Evolutionary conservation across 495 filamentous ascomycete genomes (phyloP), one percentile per base, ranked within the genome.

Genomic region (Trichoderma virens): DNA sequence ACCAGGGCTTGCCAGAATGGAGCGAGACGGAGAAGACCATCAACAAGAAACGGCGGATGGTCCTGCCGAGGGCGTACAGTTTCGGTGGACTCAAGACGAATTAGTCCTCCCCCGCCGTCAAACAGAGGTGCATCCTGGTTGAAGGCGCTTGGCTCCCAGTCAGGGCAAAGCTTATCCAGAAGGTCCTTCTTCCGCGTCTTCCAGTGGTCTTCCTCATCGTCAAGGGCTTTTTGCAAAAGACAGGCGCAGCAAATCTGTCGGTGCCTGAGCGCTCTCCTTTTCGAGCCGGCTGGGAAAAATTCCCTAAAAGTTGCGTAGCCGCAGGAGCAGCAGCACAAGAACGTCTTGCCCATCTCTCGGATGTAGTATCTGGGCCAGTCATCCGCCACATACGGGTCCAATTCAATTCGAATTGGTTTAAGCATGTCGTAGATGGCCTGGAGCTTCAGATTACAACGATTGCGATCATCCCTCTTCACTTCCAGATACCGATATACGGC

Each of bases 401-500:
- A 14, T 14, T 13, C 27, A 5, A 62, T 43, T 1, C 35, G 39
- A 16, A 43, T 20, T 14, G 61, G 34, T 13, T 41, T 62, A 4
- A 39, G n/a, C 8, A 62, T 7, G 25, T 62, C 61, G n/a, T 43
- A 62, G 16, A 31, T 43, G 23, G 38, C 38, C 11, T 62, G 27
- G 8, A 27, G n/a, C 6, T 11, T 35, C 30, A 20, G 30, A 11
- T 61, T 38, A 8, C 2, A 13, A 2, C 31, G 32, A 23, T 25
- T 9, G 9, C 30, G 31, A 20, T 41, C 30, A 18, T 35, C 31
- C 2, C 13, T 27, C 6, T 35, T 27, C 3, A 61, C 31, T 5
- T 62, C 61, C 7, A 43, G 20, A 41, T 41, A 41, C 0, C 61
- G 61, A 47, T 62, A 62, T n/a, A 62, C 11, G n/a, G 61, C 32